Conservation (phyloP, 2,329 filamentous ascomycete genomes). For the Fusarium falciforme region DNA sequence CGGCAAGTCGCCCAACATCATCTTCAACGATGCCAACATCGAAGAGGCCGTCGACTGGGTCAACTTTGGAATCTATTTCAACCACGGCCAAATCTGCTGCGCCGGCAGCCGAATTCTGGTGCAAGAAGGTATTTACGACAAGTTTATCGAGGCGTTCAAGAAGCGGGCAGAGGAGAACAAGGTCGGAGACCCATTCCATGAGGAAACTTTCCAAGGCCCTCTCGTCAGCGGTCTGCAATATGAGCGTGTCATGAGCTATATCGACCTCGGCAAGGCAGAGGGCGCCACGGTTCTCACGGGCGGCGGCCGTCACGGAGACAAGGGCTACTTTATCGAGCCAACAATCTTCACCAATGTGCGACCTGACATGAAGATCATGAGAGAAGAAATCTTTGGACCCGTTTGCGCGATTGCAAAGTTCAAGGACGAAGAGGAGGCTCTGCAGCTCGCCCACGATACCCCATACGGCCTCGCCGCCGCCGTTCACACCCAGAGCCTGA, state of each 20-base stretch:
- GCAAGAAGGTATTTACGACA: slow-evolving; percentile 87
- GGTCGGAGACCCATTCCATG: slow-evolving; percentile 84
- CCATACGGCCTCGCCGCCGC: slow-evolving; percentile 86
- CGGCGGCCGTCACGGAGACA: slow-evolving; percentile 68
- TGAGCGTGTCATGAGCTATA: slow-evolving; percentile 87
- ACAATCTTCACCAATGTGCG: slow-evolving; percentile 89
- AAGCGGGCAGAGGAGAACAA: slow-evolving; percentile 78
- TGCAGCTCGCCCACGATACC: slow-evolving; percentile 79
- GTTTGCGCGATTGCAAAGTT: slow-evolving; percentile 89
- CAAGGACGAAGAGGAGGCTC: slow-evolving; percentile 82
- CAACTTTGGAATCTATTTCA: slow-evolving; percentile 76
- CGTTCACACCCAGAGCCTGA: slow-evolving; percentile 84
- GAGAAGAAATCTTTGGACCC: slow-evolving; percentile 93
- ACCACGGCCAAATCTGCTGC: slow-evolving; percentile 76
- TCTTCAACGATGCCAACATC: slow-evolving; percentile 82
- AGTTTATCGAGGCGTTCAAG: slow-evolving; percentile 86
- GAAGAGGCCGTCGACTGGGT: slow-evolving; percentile 83
- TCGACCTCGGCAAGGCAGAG: slow-evolving; percentile 73
- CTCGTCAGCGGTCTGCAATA: slow-evolving; percentile 88
- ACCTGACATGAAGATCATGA: slow-evolving; percentile 88
- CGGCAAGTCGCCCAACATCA: slow-evolving; percentile 84
- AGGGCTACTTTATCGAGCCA: slow-evolving; percentile 91
- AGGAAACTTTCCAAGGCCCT: slow-evolving; percentile 87
- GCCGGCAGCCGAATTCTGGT: slow-evolving; percentile 88
- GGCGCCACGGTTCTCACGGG: slow-evolving; percentile 71